Percentiles rank a stretch among this genome's conserved stretches.
These are phyloP conservation scores for Colletotrichum caudatum DNA, from an alignment of 2,329 filamentous ascomycete genomes.

Conservation along the genomic window DNA sequence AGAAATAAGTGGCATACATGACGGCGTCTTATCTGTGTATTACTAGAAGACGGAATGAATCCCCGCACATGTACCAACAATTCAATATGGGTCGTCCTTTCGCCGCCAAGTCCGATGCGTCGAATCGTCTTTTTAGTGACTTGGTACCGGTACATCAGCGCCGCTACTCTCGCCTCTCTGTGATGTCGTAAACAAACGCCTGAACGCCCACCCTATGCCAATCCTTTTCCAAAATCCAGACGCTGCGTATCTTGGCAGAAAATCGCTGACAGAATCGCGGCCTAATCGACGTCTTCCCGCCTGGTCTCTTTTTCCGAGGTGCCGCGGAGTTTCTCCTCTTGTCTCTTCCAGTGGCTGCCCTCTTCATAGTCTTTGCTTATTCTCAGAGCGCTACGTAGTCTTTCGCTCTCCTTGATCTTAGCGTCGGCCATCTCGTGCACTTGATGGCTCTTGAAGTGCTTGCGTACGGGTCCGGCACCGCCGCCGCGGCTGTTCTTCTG, in stretches of 20 bases:
- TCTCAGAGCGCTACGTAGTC: constrained; percentile 85
- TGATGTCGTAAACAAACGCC: constrained; percentile 24
- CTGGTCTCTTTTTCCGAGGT: constrained; percentile 55
- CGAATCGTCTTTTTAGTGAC: background rate
- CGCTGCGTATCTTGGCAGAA: background rate
- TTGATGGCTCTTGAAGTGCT: constrained; percentile 87
- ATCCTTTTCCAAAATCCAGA: constrained; percentile 4
- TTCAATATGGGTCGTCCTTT: constrained; percentile 4
- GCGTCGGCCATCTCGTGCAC: constrained; percentile 96
- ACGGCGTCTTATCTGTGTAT: constrained; percentile 8
- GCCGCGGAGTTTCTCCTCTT: constrained; percentile 75
- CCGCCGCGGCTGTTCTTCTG: constrained; percentile 45
- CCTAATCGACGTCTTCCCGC: constrained; percentile 42
- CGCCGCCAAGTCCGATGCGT: background rate
- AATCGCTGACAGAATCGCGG: background rate
- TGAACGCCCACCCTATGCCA: constrained; percentile 22
- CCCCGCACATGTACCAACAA: constrained; percentile 24
- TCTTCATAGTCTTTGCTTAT: constrained; percentile 89
- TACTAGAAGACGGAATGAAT: constrained; percentile 32
- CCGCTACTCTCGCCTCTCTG: background rate
- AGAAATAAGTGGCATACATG: constrained; percentile 44
- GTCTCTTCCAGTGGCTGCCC: constrained; percentile 85
- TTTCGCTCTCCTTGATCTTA: constrained; percentile 95
- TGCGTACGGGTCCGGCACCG: constrained; percentile 55
- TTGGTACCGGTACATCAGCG: background rate